Conservation (phyloP, 208 protist species). For the Crithidia expoeki region DNA sequence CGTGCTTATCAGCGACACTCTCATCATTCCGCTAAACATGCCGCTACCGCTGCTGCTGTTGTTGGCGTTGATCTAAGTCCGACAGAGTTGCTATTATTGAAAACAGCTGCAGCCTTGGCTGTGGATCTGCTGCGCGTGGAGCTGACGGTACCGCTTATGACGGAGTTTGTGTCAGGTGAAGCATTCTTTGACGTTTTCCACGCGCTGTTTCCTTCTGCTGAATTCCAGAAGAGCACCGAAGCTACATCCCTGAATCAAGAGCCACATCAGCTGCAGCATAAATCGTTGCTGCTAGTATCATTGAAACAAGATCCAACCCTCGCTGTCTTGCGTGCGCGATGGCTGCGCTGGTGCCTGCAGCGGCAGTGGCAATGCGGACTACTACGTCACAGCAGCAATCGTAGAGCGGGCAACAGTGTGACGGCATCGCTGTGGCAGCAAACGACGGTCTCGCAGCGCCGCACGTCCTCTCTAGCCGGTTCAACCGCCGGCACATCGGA, state of each 20-base stretch:
- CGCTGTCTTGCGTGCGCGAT: slow-evolving; percentile 30
- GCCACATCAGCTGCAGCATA: neutral
- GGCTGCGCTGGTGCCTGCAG: slow-evolving; percentile 37
- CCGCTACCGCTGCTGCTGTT: no score
- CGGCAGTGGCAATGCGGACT: slow-evolving; percentile 15
- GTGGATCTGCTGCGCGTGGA: slow-evolving; percentile 33
- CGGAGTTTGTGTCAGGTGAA: neutral
- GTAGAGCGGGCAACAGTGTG: neutral
- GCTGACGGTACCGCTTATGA: slow-evolving; percentile 1
- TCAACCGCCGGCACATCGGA: neutral
- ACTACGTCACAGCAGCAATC: neutral
- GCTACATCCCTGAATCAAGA: neutral
- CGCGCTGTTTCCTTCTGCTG: slow-evolving; percentile 15
- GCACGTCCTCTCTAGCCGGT: neutral
- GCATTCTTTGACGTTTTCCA: slow-evolving; percentile 28
- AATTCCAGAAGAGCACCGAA: neutral
- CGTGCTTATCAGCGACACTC: neutral
- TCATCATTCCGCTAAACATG: neutral
- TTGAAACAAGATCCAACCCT: slow-evolving; percentile 16
- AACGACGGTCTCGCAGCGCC: neutral
- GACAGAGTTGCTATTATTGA: neutral
- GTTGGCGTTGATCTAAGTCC: no score
- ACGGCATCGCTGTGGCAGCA: neutral
- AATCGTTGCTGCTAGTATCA: neutral
- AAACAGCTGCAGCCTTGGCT: slow-evolving; percentile 20